These are phyloP conservation scores for Sinapis alba DNA, from an alignment of 441 rosid genomes.

Conservation along the genomic window DNA sequence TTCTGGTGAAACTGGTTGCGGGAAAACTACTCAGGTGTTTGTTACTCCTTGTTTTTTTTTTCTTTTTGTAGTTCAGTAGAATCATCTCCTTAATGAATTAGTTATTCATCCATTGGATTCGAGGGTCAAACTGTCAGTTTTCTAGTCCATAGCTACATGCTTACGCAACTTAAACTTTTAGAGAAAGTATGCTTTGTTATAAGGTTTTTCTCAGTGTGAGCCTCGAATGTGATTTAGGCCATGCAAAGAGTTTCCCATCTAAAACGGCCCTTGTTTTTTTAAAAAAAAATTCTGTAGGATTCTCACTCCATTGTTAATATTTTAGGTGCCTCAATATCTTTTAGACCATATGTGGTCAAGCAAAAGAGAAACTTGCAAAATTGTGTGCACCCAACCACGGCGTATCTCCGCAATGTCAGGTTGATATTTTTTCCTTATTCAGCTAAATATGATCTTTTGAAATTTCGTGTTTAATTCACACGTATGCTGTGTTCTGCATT, in stretches of 20 bases:
- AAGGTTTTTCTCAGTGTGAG: background rate
- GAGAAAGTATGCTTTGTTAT: constrained; percentile 2
- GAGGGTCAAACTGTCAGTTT: background rate
- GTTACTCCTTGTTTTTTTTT: background rate
- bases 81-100: background rate
- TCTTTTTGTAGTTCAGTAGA: background rate
- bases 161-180: background rate
- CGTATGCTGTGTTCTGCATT: constrained; percentile 11
- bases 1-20: constrained; percentile 98
- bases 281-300: background rate
- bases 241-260: background rate
- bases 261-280: background rate
- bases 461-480: background rate
- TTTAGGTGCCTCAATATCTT: constrained; percentile 90
- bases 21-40: constrained; percentile 97
- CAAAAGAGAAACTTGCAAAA: constrained; percentile 77
- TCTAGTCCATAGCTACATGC: background rate
- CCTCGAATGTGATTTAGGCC: background rate
- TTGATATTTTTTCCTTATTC: constrained; percentile 31
- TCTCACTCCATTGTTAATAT: constrained; percentile 17
- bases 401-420: constrained; percentile 98
- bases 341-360: constrained; percentile 79
- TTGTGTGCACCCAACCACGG: constrained; percentile 97
- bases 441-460: constrained; percentile 8
- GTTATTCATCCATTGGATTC: background rate